Conservation (phyloP, 257 asterid species). For the Rehmannia glutinosa region DNA sequence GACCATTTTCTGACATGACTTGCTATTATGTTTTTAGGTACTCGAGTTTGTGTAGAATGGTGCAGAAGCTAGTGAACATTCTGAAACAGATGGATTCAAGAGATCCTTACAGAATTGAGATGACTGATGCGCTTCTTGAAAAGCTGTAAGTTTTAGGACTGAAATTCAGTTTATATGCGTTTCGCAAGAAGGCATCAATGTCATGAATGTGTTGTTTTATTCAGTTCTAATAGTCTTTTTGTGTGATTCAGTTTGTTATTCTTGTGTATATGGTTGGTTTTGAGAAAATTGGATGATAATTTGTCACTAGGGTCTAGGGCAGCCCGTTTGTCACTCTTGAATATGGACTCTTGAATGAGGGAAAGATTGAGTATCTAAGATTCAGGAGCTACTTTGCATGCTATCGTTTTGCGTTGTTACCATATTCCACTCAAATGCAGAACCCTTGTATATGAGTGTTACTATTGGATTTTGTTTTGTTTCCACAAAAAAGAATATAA, state of each 20-base stretch:
- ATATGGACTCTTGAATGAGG: background rate
- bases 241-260: background rate
- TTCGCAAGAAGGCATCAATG: background rate
- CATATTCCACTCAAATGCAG: too few species aligned
- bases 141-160: slow-evolving; percentile 60
- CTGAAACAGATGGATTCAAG: slow-evolving; percentile 84
- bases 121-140: slow-evolving; percentile 87
- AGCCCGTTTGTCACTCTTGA: background rate
- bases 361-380: too few species aligned
- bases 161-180: background rate
- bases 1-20: background rate
- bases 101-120: slow-evolving; percentile 80
- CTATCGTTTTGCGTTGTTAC: too few species aligned
- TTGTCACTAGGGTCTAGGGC: background rate
- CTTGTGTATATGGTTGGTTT: background rate
- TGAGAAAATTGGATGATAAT: background rate
- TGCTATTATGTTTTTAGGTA: slow-evolving; percentile 46
- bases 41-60: slow-evolving; percentile 72
- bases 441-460: too few species aligned
- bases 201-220: background rate
- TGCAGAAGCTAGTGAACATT: slow-evolving; percentile 80
- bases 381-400: too few species aligned
- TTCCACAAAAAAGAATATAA: too few species aligned
- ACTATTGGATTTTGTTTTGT: too few species aligned
- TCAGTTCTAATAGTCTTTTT: background rate